Evolutionary conservation across 805 yeast genomes (phyloP).

Genomic region (Nematodospora valgi): DNA sequence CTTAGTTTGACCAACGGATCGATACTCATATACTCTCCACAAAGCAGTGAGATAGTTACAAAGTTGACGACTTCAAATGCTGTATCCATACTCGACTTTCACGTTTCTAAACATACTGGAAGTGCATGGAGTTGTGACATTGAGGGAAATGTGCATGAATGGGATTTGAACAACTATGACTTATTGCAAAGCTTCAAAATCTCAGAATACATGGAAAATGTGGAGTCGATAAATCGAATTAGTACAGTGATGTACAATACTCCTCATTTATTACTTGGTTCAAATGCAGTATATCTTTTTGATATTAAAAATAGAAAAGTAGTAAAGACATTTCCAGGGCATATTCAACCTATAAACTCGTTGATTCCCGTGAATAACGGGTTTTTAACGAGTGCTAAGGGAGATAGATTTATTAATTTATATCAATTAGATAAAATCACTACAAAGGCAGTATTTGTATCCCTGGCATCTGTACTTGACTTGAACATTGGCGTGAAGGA

Average conservation of each 20-base stretch:
- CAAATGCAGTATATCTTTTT: constrained; percentile 60
- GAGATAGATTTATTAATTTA: constrained; percentile 79
- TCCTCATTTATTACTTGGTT: constrained; percentile 52
- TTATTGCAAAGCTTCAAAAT: constrained; percentile 41
- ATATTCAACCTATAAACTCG: constrained; percentile 62
- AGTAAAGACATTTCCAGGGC: constrained; percentile 66
- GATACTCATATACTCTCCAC: constrained; percentile 64
- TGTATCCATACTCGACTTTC: constrained; percentile 48
- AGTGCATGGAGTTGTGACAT: constrained; percentile 60
- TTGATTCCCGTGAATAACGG: constrained; percentile 41
- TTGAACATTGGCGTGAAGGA: constrained; percentile 37
- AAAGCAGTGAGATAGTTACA: constrained; percentile 52
- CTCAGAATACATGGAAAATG: constrained; percentile 33
- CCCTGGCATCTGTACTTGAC: constrained; percentile 57
- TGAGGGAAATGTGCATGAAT: constrained; percentile 56
- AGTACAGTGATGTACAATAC: constrained; percentile 25
- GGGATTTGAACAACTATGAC: constrained; percentile 50
- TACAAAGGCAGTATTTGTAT: constrained; percentile 58
- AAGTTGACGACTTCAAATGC: constrained; percentile 47
- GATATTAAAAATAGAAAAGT: constrained; percentile 38
- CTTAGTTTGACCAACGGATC: constrained; percentile 66
- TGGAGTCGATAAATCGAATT: constrained; percentile 30
- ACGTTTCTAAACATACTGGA: constrained; percentile 37
- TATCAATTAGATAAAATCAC: constrained; percentile 48
- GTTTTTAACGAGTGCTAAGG: constrained; percentile 63